Evolutionary conservation across 2,329 filamentous ascomycete species (phyloP), one percentile per base, ranked within the genome.

Genomic region (Ramichloridium luteum): DNA sequence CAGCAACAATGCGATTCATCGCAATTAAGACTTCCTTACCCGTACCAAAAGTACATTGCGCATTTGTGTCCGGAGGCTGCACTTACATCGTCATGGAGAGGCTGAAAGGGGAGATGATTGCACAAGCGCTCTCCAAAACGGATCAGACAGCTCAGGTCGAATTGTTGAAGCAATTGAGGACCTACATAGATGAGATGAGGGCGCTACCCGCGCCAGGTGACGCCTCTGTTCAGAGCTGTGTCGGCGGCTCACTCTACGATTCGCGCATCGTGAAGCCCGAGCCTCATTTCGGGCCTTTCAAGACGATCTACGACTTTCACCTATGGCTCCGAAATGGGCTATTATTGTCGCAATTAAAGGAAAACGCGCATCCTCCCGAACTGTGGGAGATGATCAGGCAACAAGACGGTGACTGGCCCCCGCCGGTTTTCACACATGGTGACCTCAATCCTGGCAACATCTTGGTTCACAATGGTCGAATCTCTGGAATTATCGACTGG

Each of bases 401-500:
- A 33, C 61, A 64, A 28, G 53, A 62, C 34, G 39, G 47, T 2
- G 44, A 46, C 6, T 59, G 51, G 49, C 45, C 46, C n/a, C 30
- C 39, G 11, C 56, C 58, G 13, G 55, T 62, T 1, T 62, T 72
- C 36, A 65, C 65, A 2, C 67, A 72, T 49, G 60, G 60, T 3
- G 68, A 73, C 44, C 51, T 73, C 5, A 59, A 31, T 18, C 16
- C 25, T 10, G 43, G 45, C 13, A 68, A 68, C 37, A 61, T 68
- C 27, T 37, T 68, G 6, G 45, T 57, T 26, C 46, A 46, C 5
- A 57, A 51, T 4, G 56, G 61, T 31, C 44, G 55, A 4, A 45
- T 72, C 16, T 54, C 59, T 23, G 62, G 60, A 5, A 64, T 70
- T 37, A 39, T 61, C 27, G 60, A 58, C 37, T 68, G 61, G 63